A percentile compares a stretch with the other conserved stretches of the same genome.
Evolutionary conservation across 805 yeast species (phyloP).

Genomic region (Yamadazyma laniorum): DNA sequence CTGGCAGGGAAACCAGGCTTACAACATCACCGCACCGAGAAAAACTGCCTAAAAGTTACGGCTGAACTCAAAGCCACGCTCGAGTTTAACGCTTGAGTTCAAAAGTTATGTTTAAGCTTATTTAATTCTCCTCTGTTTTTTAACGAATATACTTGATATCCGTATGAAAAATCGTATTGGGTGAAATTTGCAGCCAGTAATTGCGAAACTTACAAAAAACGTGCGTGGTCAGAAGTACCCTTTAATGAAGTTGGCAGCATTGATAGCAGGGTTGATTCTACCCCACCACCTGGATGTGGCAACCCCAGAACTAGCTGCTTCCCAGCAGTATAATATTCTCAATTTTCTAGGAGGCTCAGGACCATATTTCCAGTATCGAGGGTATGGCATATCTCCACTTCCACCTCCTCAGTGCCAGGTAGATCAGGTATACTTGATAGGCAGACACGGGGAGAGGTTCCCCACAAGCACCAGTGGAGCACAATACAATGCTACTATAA

Average conservation of each 20-base stretch:
- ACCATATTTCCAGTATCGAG: constrained; percentile 52
- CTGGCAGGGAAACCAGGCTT: constrained; percentile 18
- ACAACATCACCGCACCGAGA: constrained; percentile 16
- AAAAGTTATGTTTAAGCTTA: too few relatives aligned
- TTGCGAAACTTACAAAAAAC: not conserved
- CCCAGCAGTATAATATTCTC: constrained; percentile 47
- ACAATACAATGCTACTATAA: constrained; percentile 22
- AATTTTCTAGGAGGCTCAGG: constrained; percentile 54
- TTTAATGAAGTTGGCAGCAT: constrained; percentile 2
- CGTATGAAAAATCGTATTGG: too few relatives aligned
- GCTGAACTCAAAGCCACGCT: too few relatives aligned
- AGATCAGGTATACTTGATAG: constrained; percentile 66
- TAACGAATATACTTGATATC: too few relatives aligned
- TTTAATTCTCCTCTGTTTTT: too few relatives aligned
- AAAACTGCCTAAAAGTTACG: constrained; percentile 9
- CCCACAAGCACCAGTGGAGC: constrained; percentile 31
- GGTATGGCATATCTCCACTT: constrained; percentile 51
- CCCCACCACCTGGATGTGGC: constrained; percentile 10
- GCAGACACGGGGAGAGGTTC: constrained; percentile 79
- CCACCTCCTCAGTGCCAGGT: constrained; percentile 49
- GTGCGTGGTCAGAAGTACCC: not conserved
- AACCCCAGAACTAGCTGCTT: constrained; percentile 36
- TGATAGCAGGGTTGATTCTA: constrained; percentile 3
- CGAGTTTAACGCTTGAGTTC: too few relatives aligned
- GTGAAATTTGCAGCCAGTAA: constrained; percentile 6